Base-by-base conservation (phyloP, 768 basidiomycete species). In the Gloeopeniophorella convolvens region DNA sequence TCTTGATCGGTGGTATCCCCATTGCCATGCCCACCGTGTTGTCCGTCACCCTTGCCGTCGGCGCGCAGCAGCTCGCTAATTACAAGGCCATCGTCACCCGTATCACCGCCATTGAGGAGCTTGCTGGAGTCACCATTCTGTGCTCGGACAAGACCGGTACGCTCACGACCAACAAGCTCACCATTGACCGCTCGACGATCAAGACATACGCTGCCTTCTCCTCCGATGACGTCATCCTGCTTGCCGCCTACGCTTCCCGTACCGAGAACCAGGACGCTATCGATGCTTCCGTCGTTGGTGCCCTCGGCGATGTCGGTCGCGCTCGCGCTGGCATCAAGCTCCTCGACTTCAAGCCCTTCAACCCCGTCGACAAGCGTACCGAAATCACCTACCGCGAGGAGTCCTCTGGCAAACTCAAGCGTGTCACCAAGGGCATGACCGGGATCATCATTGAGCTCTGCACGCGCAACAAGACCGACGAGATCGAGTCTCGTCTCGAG, bases 341-440 rank as follows among this genome's bases (percentile, higher is more conserved):
- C 37, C 77, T 97, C 65, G 94, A 98, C 71, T 98, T 98, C 79
- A 97, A 96, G 77, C 94, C 94, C 4, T 98, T 97, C 81, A 96
- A 97, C 77, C 95, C 95, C 43, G 92, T 94, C 61, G 92, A 95
- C 79, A 97, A 97, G 78, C 90, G 94, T 64, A 98, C 95, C 52
- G 95, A 97, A 73, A 94, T 95, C 67, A 98, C 95, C 42, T 98
- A 97, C 75, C 85, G 81, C 41, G 94, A 96, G 67, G 85, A 93
- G 68, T 77, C 90, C 7, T 77, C 88, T n/a, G 95, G 95, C 70
- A 90, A 87, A 69, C 80, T 98, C 60, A 96, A 95, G 82, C 90
- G 95, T 63, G 95, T 95, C 63, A 96, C 95, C 66, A 98, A 98
- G 85, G 95, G 95, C 67, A 98, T 98, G 95, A 98, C 95, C 36